Base-by-base conservation (phyloP, 2,329 filamentous ascomycete genomes). In the Dactylonectria macrodidyma region DNA sequence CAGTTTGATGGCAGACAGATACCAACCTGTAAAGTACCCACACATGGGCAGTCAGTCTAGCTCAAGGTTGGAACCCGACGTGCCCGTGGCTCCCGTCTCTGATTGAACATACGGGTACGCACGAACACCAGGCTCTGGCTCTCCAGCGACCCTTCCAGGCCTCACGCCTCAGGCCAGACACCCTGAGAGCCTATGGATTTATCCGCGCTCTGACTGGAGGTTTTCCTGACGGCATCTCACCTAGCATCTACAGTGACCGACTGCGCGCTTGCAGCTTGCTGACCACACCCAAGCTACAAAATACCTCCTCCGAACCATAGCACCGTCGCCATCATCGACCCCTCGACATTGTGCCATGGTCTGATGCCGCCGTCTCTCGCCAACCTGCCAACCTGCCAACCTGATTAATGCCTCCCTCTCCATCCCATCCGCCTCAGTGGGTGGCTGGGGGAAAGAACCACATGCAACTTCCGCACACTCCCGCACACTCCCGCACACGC, bases 401-500 rank as follows among this genome's bases (percentile, higher is more conserved):
- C 66, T 66, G 58, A 59, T 59, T 52, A 51, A 59, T 61, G 54
- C 66, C 46, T 50, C 65, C 26, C 26, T 66, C 61, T 33, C 66
- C 62, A 51, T 62, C 55, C 55, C 65, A 62, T 73, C 69, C 59
- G 59, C 72, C 69, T 48, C 64, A 59, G 56, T 69, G 66, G 72
- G 74, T 76, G 74, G 74, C 74, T 75, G 72, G 72, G 55, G 65
- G 50, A 59, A 59, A 57, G 51, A 33, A 38, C 56, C 54, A 63
- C 59, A 65, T 69, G 71, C 71, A 59, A 75, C 69, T 65, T 60
- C 68, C 60, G 59, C 63, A 69, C 67, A 67, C 71, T 75, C 65
- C 66, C 67, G 66, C 68, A 69, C 73, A 67, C 72, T 75, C 65
- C 66, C 67, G 66, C 68, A 69, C 73, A 67, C 72, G 67, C 72